phyloP scores from a whole-genome alignment of 805 yeast species.

The Suhomyces pyralidae region DNA sequence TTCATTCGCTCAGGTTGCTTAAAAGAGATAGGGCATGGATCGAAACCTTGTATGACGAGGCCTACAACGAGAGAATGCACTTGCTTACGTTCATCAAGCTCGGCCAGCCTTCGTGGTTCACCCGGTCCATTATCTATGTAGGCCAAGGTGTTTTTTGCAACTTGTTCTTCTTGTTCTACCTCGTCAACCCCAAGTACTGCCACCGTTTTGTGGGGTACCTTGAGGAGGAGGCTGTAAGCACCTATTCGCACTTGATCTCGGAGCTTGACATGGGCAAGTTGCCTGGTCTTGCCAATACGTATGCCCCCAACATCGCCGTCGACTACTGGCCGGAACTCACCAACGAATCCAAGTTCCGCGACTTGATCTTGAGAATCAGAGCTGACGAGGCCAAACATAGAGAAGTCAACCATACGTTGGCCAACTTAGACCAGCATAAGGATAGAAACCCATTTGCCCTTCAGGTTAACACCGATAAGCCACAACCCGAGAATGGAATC shows the following conservation, averaged over 20 bases:
- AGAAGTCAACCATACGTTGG: slow-evolving; percentile 76
- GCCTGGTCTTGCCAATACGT: slow-evolving; percentile 43
- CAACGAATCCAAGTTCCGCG: slow-evolving; percentile 52
- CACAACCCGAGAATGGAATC: slow-evolving; percentile 40
- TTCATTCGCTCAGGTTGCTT: slow-evolving; percentile 59
- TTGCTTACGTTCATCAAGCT: slow-evolving; percentile 63
- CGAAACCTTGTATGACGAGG: slow-evolving; percentile 70
- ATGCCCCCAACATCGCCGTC: slow-evolving; percentile 58
- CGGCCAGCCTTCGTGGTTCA: slow-evolving; percentile 60
- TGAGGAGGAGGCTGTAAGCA: slow-evolving; percentile 73
- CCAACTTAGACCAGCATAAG: slow-evolving; percentile 49
- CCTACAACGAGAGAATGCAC: slow-evolving; percentile 78
- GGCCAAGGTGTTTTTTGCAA: slow-evolving; percentile 75
- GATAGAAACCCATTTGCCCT: slow-evolving; percentile 70
- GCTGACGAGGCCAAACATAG: slow-evolving; percentile 81
- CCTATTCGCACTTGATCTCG: slow-evolving; percentile 58
- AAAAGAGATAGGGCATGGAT: slow-evolving; percentile 72
- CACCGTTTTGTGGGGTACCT: slow-evolving; percentile 76
- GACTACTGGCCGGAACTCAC: slow-evolving; percentile 59
- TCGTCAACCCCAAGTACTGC: slow-evolving; percentile 59
- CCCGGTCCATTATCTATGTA: slow-evolving; percentile 49
- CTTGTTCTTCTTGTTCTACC: slow-evolving; percentile 57
- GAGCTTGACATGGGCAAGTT: slow-evolving; percentile 51
- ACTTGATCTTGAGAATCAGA: slow-evolving; percentile 57
- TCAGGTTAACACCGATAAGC: slow-evolving; percentile 35